Conservation (phyloP, 2,329 filamentous ascomycete genomes). For the Cordyceps militaris region DNA sequence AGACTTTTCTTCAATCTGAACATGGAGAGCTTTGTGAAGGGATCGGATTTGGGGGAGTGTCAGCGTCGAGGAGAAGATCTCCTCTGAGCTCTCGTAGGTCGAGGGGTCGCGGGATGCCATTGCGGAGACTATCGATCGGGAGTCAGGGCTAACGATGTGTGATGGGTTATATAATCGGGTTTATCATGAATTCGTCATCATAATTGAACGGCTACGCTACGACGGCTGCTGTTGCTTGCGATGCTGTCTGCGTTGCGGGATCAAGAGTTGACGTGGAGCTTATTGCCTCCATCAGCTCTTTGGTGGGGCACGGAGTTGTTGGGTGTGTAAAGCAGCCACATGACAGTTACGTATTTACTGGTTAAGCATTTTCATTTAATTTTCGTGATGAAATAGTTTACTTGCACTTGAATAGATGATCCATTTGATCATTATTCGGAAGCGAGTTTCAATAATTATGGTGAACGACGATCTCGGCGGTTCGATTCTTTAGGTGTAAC, state of each 20-base stretch:
- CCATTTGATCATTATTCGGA: no score
- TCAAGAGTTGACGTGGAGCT: slow-evolving; percentile 6
- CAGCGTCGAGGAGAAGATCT: slow-evolving; percentile 49
- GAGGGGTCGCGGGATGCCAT: slow-evolving; percentile 42
- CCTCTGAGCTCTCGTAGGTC: slow-evolving; percentile 37
- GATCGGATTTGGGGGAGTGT: slow-evolving; percentile 58
- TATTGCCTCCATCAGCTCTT: neutral
- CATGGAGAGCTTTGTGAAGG: slow-evolving; percentile 53
- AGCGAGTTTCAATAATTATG: no score
- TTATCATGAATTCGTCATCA: neutral
- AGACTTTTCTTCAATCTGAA: slow-evolving; percentile 55
- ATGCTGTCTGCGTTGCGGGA: neutral
- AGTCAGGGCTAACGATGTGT: neutral
- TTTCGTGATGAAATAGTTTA: no score
- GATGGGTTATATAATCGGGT: neutral
- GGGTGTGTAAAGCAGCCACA: no score
- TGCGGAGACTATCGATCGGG: slow-evolving; percentile 13
- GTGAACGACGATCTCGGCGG: no score
- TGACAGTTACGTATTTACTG: no score
- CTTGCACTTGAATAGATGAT: no score
- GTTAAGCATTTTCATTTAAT: no score
- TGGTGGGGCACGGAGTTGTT: neutral
- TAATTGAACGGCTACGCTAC: neutral
- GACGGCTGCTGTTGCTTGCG: neutral
- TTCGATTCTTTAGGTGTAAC: no score